Base-by-base conservation (phyloP, 1,284 basidiomycete species). In the Coriolopsis trogii region DNA sequence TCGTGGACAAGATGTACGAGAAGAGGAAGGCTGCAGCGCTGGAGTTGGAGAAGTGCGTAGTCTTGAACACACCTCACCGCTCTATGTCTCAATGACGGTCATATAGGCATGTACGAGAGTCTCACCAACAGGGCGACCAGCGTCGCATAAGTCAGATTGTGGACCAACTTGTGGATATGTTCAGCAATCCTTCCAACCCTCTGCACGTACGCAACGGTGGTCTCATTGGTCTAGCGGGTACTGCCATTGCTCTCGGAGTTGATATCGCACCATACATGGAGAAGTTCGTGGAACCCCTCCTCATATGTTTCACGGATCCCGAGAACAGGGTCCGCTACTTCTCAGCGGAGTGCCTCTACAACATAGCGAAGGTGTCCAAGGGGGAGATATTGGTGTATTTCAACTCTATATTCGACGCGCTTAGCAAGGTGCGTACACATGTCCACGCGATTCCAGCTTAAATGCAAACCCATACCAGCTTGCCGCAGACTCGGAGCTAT, bases 311-410 rank as follows among this genome's bases (percentile, higher is more conserved):
- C 70, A 84, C 87, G 57, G 97, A 99, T 70, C 82, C 90, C 3
- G 97, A 99, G 76, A 94, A 93, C 71, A 85, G 95, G 67, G 93
- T 99, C 58, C 84, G 96, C 41, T 97, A 97, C 72, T 97, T 95
- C 76, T 96, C 96, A 6, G 96, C 95, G 53, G 96, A 99, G 70
- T 95, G 93, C 67, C 78, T 99, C 64, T 99, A 99, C 77, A 99
- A 99, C 73, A 97, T 99, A 51, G 90, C 91, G 29, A 98, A 99
- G 73, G 95, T 98, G 6, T 97, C 95, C 49, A 98, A 98, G 68
- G 96, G 96, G 30, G 96, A 98, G 72, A 90, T 98, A 34, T 75
- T 99, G 55, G 87, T 98, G 18, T 98, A 96, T 70, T 99, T 99
- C 74, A 99, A 99, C 67, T 93, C 96, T 53, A 93, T 98, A 51